A percentile compares a stretch with the other conserved stretches of the same genome.
phyloP scores from a whole-genome alignment of 2,329 filamentous ascomycete species.

The Colletotrichum brevisporum region DNA sequence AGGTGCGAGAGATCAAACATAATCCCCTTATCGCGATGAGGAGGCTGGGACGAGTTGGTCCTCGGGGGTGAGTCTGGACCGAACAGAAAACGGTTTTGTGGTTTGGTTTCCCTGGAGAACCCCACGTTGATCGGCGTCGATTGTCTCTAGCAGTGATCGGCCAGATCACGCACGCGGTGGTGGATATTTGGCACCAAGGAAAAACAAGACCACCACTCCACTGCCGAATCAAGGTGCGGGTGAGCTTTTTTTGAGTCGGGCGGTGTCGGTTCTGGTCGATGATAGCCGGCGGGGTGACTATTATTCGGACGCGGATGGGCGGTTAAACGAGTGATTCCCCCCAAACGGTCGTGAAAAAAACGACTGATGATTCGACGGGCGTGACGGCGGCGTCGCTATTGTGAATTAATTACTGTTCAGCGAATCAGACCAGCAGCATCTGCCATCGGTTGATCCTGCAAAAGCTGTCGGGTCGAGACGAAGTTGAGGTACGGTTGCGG shows the following conservation, averaged over 20 bases:
- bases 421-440: too few species aligned
- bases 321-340: constrained; percentile 34
- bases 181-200: constrained; percentile 36
- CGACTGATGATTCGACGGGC: neutral
- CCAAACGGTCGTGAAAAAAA: neutral
- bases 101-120: constrained; percentile 15
- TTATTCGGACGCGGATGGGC: neutral
- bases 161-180: constrained; percentile 35
- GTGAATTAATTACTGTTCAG: too few species aligned
- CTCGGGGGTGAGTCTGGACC: neutral
- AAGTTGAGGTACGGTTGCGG: too few species aligned
- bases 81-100: neutral
- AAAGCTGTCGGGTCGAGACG: too few species aligned
- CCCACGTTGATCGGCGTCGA: constrained; percentile 39
- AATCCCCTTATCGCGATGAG: constrained; percentile 11
- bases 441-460: too few species aligned
- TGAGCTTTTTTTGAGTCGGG: neutral
- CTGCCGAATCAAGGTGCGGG: neutral
- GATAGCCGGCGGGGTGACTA: neutral
- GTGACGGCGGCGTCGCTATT: too few species aligned
- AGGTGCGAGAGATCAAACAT: constrained; percentile 45
- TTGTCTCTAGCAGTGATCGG: constrained; percentile 32
- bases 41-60: neutral
- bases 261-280: neutral
- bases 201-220: constrained; percentile 33